Evolutionary conservation across 441 rosid species (phyloP).

Genomic region (Theobroma grandiflorum): DNA sequence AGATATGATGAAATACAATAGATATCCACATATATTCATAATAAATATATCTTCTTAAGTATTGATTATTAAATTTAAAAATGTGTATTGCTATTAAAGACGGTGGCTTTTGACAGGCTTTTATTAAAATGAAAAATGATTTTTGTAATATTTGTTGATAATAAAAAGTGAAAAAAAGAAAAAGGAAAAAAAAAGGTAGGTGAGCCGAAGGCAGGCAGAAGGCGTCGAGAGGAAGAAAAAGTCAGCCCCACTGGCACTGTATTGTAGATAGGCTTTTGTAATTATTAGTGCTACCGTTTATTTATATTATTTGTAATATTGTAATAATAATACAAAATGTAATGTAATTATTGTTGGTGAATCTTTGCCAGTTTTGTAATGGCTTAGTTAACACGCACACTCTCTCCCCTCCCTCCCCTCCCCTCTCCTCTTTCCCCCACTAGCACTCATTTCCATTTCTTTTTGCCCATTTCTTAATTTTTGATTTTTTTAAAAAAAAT

Average conservation of each 20-base stretch:
- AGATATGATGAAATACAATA: too few species aligned
- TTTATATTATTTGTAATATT: neutral
- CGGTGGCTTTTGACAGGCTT: too few species aligned
- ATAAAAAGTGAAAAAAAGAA: neutral
- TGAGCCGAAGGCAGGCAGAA: neutral
- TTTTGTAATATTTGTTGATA: neutral
- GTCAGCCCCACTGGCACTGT: neutral
- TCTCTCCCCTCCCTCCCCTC: neutral
- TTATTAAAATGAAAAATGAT: too few species aligned
- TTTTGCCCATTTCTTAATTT: neutral
- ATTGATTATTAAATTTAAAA: too few species aligned
- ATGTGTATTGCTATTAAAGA: too few species aligned
- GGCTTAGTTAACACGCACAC: neutral
- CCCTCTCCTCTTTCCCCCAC: neutral
- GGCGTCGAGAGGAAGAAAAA: neutral
- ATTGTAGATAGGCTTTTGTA: neutral
- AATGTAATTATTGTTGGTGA: neutral
- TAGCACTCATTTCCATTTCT: constrained; percentile 5
- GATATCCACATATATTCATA: too few species aligned
- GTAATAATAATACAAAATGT: neutral
- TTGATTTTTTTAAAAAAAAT: neutral
- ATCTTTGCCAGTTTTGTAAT: neutral
- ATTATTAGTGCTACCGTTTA: neutral
- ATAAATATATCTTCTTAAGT: too few species aligned
- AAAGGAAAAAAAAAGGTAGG: neutral